Evolutionary conservation across 78 protist genomes (phyloP).

Genomic region (Dictyostelium citrinum): DNA sequence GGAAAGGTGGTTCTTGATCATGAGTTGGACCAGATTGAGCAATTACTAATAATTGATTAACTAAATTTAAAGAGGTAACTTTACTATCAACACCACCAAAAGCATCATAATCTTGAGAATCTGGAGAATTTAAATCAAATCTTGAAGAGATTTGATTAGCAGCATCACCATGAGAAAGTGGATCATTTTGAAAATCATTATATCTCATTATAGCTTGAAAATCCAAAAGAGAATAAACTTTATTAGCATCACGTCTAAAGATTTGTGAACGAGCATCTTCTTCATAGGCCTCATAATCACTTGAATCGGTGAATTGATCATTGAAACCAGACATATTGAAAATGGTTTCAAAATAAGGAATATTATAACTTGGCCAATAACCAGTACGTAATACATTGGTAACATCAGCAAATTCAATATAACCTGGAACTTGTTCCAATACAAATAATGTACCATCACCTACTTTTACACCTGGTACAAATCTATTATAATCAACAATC

Average conservation of each 20-base stretch:
- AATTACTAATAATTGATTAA: conserved; percentile 1
- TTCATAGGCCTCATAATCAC: conserved; percentile 55
- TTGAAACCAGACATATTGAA: conserved; percentile 82
- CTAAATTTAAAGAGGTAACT: not conserved
- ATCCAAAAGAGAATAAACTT: conserved; percentile 42
- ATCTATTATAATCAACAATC: conserved; percentile 78
- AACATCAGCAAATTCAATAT: conserved; percentile 35
- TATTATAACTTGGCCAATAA: conserved; percentile 89
- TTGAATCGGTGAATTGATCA: not conserved
- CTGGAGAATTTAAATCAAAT: conserved; percentile 77
- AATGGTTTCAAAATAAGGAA: conserved; percentile 83
- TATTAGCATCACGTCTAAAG: conserved; percentile 61
- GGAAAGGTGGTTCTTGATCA: conserved; percentile 51
- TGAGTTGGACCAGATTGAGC: conserved; percentile 74
- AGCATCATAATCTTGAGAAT: conserved; percentile 17
- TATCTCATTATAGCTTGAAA: conserved; percentile 86
- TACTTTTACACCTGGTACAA: conserved; percentile 76
- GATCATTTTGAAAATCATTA: conserved; percentile 87
- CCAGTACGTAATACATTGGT: conserved; percentile 69
- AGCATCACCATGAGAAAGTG: conserved; percentile 81
- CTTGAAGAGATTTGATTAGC: conserved; percentile 78
- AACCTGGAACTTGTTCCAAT: conserved; percentile 93
- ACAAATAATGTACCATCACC: conserved; percentile 76
- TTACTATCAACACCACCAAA: conserved; percentile 74
- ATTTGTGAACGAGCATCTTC: conserved; percentile 74